phyloP scores from a whole-genome alignment of 495 filamentous ascomycete species.

The Trichocladium antarcticum region DNA sequence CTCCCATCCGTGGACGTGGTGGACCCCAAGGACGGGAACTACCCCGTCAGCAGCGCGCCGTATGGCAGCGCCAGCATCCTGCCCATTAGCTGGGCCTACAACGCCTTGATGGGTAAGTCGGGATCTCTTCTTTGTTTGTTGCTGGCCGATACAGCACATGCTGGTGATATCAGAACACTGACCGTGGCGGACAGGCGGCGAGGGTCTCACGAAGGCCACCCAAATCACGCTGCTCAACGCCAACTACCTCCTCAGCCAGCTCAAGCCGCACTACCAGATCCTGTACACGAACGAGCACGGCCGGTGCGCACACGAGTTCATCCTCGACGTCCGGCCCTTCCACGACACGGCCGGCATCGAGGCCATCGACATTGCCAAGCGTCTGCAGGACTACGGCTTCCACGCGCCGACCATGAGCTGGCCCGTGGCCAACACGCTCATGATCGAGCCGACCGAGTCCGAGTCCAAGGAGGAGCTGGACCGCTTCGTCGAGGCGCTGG shows the following conservation, averaged over 20 bases:
- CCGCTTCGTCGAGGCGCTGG: slow-evolving; percentile 85
- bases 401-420: slow-evolving; percentile 98
- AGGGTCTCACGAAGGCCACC: slow-evolving; percentile 86
- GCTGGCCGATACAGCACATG: no score
- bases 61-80: slow-evolving; percentile 91
- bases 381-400: slow-evolving; percentile 96
- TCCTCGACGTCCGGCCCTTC: slow-evolving; percentile 81
- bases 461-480: slow-evolving; percentile 91
- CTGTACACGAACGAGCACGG: slow-evolving; percentile 83
- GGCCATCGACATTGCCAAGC: slow-evolving; percentile 95
- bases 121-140: neutral
- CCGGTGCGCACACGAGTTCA: slow-evolving; percentile 96
- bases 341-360: slow-evolving; percentile 78
- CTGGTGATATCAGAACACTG: slow-evolving; percentile 3
- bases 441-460: slow-evolving; percentile 97
- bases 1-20: slow-evolving; percentile 61
- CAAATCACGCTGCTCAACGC: slow-evolving; percentile 92
- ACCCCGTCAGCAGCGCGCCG: slow-evolving; percentile 73
- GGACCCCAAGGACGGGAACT: slow-evolving; percentile 28
- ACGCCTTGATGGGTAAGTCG: slow-evolving; percentile 77
- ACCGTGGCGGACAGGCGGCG: slow-evolving; percentile 40
- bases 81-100: slow-evolving; percentile 96
- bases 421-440: slow-evolving; percentile 91
- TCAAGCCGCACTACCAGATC: slow-evolving; percentile 82
- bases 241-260: slow-evolving; percentile 90